Percentiles rank a stretch among this genome's conserved stretches.
Conservation (phyloP, 495 filamentous ascomycete species). For the Penicillium alfredii region DNA sequence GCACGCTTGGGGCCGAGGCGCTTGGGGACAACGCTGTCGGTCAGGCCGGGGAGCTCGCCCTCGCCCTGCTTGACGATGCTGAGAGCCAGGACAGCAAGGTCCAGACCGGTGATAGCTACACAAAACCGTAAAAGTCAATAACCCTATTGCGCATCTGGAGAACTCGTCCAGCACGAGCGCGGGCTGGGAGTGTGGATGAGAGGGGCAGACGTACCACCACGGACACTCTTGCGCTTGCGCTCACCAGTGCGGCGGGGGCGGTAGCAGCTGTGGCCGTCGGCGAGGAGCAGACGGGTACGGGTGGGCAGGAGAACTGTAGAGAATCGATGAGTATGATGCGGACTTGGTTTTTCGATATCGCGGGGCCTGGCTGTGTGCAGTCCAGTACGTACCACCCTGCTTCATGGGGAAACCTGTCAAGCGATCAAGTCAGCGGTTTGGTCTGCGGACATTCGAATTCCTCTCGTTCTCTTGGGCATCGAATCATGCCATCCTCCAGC, state of each 20-base stretch:
- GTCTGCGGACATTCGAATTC: too few relatives aligned
- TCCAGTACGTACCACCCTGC: constrained; percentile 69
- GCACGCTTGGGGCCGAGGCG: constrained; percentile 97
- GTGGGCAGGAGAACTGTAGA: constrained; percentile 73
- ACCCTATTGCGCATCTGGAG: background rate
- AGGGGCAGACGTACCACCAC: constrained; percentile 57
- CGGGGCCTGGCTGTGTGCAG: constrained; percentile 11
- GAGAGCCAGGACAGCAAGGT: constrained; percentile 89
- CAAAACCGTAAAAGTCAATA: constrained; percentile 14
- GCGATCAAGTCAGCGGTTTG: constrained; percentile 22
- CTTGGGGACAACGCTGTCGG: constrained; percentile 96
- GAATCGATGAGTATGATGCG: constrained; percentile 26
- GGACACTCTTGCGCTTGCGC: constrained; percentile 97
- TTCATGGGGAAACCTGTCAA: constrained; percentile 90
- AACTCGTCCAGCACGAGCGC: too few relatives aligned
- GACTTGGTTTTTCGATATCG: constrained; percentile 8
- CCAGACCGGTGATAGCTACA: constrained; percentile 78
- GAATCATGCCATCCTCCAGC: background rate
- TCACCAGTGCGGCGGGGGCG: constrained; percentile 94
- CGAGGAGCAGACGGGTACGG: constrained; percentile 91
- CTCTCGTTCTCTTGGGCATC: too few relatives aligned
- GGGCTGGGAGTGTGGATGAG: too few relatives aligned
- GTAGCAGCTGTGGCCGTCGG: constrained; percentile 88
- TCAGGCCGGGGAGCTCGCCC: constrained; percentile 83
- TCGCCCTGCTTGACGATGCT: constrained; percentile 97